Evolutionary conservation across 2,329 filamentous ascomycete genomes (phyloP), one percentile per base, ranked within the genome.

Genomic region (Colletotrichum chrysophilum): DNA sequence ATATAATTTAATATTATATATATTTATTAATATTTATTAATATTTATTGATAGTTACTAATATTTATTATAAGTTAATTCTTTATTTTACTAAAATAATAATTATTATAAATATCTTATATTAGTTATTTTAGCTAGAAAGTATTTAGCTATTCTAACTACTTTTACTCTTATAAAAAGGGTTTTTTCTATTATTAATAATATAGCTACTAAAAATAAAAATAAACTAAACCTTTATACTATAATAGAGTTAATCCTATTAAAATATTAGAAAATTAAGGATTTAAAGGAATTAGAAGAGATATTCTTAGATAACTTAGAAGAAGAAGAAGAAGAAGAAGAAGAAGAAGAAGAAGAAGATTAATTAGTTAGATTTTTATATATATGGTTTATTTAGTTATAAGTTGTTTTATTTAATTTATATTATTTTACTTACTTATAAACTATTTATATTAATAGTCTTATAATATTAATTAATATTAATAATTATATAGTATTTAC

Each of bases 61-160:
- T 32, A 58, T 14, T 58, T 58, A 58, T 58, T 30, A 58, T 58
- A 58, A 1, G 30, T 13, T 58, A 28, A 58, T 58, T 4, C 12
- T 30, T 18, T 58, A 30, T 4, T 58, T 26, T 24, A 62, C 10
- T 36, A 36, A 14, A 62, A 62, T 8, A 62, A 14, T 62, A 62
- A 34, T 62, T 21, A 6, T n/a, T 21, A 34, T 32, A 34, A 62
- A 32, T 62, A 34, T 21, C 58, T 2, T 34, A 62, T 62, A 21
- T 13, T n/a, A 32, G 18, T 12, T 60, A 28, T 28, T 28, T 12
- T 62, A 62, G 18, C 58, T 62, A 62, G 14, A 36, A 34, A 1
- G n/a, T 62, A 62, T 36, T 62, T 21, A 34, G 58, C 58, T 30
- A 83, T 68, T 30, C 82, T 52, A 67, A 80, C 30, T 62, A 62